A percentile compares a stretch with the other conserved stretches of the same genome.
Evolutionary conservation across 2,329 filamentous ascomycete genomes (phyloP).

Genomic region (Exophiala alcalophila): DNA sequence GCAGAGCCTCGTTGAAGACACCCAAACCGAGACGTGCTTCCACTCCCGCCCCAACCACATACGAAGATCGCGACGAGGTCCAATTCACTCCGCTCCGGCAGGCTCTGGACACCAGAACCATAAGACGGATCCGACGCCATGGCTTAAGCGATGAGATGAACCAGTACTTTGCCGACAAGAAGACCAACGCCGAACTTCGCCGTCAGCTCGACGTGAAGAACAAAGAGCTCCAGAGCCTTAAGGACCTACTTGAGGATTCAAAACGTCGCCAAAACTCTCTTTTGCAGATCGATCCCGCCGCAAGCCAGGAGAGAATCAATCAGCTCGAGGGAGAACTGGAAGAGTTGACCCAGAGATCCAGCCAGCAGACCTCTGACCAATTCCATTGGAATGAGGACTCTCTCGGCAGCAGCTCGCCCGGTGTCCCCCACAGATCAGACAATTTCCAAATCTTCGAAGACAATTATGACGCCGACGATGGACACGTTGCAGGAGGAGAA

Average conservation of each 20-base stretch:
- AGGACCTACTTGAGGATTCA: slow-evolving; percentile 30
- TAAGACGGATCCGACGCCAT: slow-evolving; percentile 44
- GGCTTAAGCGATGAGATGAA: slow-evolving; percentile 49
- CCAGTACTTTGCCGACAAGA: slow-evolving; percentile 42
- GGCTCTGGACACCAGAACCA: slow-evolving; percentile 42
- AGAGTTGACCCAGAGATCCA: slow-evolving; percentile 29
- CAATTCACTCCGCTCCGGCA: slow-evolving; percentile 47
- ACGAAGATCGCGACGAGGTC: slow-evolving; percentile 34
- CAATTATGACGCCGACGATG: slow-evolving; percentile 25
- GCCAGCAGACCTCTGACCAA: slow-evolving; percentile 11
- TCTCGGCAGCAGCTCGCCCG: background rate
- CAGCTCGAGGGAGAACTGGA: slow-evolving; percentile 32
- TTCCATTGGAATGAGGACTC: slow-evolving; percentile 14
- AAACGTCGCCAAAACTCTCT: slow-evolving; percentile 13
- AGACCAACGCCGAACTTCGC: slow-evolving; percentile 29
- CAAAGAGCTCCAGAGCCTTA: slow-evolving; percentile 32
- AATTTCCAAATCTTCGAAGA: slow-evolving; percentile 31
- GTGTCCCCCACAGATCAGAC: slow-evolving; percentile 19
- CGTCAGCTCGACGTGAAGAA: slow-evolving; percentile 33
- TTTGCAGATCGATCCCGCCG: slow-evolving; percentile 8
- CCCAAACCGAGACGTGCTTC: slow-evolving; percentile 25
- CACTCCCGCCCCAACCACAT: slow-evolving; percentile 32
- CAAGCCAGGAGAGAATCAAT: slow-evolving; percentile 24
- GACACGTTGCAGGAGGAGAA: slow-evolving; percentile 25
- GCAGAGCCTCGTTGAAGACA: slow-evolving; percentile 39